These are phyloP conservation scores for Candida anglica DNA, from an alignment of 805 yeast species.

Conservation along the genomic window DNA sequence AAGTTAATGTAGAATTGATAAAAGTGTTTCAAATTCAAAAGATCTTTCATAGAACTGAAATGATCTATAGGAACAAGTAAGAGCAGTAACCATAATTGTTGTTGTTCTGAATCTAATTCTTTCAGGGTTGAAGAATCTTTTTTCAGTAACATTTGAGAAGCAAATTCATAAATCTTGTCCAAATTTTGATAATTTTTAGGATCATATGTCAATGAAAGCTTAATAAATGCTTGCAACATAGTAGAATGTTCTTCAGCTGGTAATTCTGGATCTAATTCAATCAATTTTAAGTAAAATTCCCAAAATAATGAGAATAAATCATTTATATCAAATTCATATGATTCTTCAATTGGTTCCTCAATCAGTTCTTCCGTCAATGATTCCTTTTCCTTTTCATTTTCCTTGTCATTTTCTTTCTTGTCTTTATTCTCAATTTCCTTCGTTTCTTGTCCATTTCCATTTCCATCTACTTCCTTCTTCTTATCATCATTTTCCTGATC, in stretches of 20 bases:
- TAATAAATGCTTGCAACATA: constrained; percentile 62
- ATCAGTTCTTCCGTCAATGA: constrained; percentile 1
- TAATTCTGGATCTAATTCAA: constrained; percentile 59
- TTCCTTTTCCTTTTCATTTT: background rate
- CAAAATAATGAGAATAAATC: constrained; percentile 61
- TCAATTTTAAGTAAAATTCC: constrained; percentile 55
- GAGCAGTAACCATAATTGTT: constrained; percentile 42
- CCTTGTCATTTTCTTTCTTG: constrained; percentile 3
- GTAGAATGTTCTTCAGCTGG: constrained; percentile 61
- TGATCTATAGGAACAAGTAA: constrained; percentile 47
- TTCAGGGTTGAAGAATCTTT: constrained; percentile 4
- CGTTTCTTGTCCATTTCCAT: constrained; percentile 4
- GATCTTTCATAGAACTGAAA: constrained; percentile 34
- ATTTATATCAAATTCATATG: constrained; percentile 11
- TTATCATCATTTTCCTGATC: constrained; percentile 6
- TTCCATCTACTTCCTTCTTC: constrained; percentile 7
- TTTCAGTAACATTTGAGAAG: constrained; percentile 35
- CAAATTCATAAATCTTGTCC: constrained; percentile 57
- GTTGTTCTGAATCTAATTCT: constrained; percentile 15
- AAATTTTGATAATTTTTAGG: constrained; percentile 58
- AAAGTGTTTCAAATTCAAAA: constrained; percentile 47
- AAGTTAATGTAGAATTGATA: constrained; percentile 47
- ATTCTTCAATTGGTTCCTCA: background rate
- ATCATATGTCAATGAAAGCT: constrained; percentile 62
- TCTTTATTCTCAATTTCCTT: constrained; percentile 10